Percentiles rank a stretch among this genome's conserved stretches.
phyloP scores from a whole-genome alignment of 2,329 filamentous ascomycete species.

The Trichoderma sp. region DNA sequence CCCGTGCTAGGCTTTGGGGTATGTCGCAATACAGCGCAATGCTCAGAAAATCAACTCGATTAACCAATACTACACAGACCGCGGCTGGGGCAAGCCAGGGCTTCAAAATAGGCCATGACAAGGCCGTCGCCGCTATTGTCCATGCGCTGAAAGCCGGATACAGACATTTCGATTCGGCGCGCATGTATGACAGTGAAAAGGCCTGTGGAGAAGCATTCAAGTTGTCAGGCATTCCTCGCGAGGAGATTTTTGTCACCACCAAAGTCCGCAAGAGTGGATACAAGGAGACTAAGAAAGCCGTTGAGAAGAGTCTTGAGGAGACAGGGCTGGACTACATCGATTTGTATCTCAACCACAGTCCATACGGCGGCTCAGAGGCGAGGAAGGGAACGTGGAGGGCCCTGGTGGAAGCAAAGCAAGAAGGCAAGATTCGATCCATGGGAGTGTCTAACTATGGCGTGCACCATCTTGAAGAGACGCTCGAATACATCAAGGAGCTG shows the following conservation, averaged over 20 bases:
- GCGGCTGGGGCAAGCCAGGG: not conserved
- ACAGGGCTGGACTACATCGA: conserved; percentile 63
- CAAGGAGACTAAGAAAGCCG: conserved; percentile 37
- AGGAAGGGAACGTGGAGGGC: conserved; percentile 68
- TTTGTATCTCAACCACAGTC: conserved; percentile 70
- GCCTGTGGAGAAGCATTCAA: conserved; percentile 68
- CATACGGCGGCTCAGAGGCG: conserved; percentile 55
- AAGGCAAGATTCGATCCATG: conserved; percentile 66
- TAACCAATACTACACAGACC: not conserved
- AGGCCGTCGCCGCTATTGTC: not conserved
- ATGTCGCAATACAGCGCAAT: not conserved
- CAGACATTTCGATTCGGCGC: conserved; percentile 67
- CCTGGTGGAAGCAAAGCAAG: conserved; percentile 62
- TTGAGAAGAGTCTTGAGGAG: conserved; percentile 16
- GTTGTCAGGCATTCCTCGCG: conserved; percentile 57
- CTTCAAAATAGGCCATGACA: not conserved
- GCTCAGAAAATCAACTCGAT: not conserved
- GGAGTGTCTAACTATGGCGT: conserved; percentile 75
- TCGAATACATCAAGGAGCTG: conserved; percentile 57
- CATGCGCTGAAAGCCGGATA: conserved; percentile 61
- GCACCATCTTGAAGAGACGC: conserved; percentile 70
- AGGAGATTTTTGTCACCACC: conserved; percentile 69
- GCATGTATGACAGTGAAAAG: conserved; percentile 67
- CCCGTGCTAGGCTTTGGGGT: conserved; percentile 18
- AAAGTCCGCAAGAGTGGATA: conserved; percentile 68